A percentile compares a stretch with the other conserved stretches of the same genome.
phyloP scores from a whole-genome alignment of 495 filamentous ascomycete species.

The Lasiosphaeris hirsuta region DNA sequence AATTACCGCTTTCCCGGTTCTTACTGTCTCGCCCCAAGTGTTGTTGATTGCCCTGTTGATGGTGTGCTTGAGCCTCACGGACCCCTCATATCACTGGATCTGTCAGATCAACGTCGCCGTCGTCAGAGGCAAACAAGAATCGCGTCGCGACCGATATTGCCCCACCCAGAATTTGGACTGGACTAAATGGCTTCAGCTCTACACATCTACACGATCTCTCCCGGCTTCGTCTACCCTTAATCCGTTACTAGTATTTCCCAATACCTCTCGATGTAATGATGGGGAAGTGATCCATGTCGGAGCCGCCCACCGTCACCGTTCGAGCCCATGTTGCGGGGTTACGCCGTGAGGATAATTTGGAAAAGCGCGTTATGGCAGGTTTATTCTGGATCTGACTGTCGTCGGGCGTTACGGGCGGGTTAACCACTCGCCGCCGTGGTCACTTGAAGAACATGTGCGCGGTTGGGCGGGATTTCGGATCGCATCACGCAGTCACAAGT shows the following conservation, averaged over 20 bases:
- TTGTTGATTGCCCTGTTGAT: not conserved
- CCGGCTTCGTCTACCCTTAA: no score
- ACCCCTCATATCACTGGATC: not conserved
- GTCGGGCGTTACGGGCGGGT: no score
- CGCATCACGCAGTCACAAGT: not conserved
- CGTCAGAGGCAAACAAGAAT: not conserved
- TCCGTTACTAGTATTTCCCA: no score
- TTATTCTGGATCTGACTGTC: no score
- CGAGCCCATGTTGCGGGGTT: no score
- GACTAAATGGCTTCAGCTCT: not conserved
- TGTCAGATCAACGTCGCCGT: not conserved
- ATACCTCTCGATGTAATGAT: no score
- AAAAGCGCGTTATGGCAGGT: no score
- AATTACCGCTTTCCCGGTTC: conserved; percentile 19
- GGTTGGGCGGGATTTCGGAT: conserved; percentile 6
- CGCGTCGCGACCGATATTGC: conserved; percentile 2
- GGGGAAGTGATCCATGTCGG: no score
- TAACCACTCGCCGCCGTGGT: not conserved
- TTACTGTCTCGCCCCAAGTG: conserved; percentile 3
- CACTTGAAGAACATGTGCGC: not conserved
- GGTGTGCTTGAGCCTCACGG: conserved; percentile 15
- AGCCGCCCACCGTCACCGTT: no score
- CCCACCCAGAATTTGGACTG: not conserved
- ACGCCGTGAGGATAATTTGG: no score
- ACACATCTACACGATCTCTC: not conserved